Evolutionary conservation across 768 basidiomycete species (phyloP).

Genomic region (Suillus subaureus): DNA sequence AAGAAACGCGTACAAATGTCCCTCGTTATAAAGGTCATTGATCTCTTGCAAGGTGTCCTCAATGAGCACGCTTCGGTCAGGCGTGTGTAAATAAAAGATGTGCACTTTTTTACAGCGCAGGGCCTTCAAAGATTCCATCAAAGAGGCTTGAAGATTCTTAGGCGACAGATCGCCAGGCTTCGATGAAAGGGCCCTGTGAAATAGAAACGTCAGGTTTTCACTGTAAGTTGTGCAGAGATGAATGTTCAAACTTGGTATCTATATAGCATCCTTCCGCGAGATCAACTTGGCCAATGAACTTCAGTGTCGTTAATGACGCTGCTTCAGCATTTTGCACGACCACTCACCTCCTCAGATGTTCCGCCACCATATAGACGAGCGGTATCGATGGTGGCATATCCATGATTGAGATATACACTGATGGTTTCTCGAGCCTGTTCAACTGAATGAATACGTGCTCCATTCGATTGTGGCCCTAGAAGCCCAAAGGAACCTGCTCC

Average conservation of each 20-base stretch:
- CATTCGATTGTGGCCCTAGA: slow-evolving; percentile 21
- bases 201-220: not conserved
- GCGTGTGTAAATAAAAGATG: slow-evolving; percentile 46
- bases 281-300: slow-evolving; percentile 22
- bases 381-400: slow-evolving; percentile 25
- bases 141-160: slow-evolving; percentile 15
- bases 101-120: slow-evolving; percentile 19
- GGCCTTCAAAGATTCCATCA: slow-evolving; percentile 16
- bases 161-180: slow-evolving; percentile 13
- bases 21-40: slow-evolving; percentile 51
- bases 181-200: slow-evolving; percentile 13
- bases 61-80: slow-evolving; percentile 46
- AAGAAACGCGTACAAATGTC: slow-evolving; percentile 45
- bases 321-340: not conserved
- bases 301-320: not conserved
- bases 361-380: slow-evolving; percentile 24
- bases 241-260: slow-evolving; percentile 20
- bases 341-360: slow-evolving; percentile 25
- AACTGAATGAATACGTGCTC: slow-evolving; percentile 22
- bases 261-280: slow-evolving; percentile 14
- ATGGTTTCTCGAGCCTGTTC: slow-evolving; percentile 18
- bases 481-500: slow-evolving; percentile 24
- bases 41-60: slow-evolving; percentile 47
- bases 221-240: not conserved
- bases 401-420: slow-evolving; percentile 17